phyloP scores from a whole-genome alignment of 2,329 filamentous ascomycete species.

The Tolypocladium inflatum region DNA sequence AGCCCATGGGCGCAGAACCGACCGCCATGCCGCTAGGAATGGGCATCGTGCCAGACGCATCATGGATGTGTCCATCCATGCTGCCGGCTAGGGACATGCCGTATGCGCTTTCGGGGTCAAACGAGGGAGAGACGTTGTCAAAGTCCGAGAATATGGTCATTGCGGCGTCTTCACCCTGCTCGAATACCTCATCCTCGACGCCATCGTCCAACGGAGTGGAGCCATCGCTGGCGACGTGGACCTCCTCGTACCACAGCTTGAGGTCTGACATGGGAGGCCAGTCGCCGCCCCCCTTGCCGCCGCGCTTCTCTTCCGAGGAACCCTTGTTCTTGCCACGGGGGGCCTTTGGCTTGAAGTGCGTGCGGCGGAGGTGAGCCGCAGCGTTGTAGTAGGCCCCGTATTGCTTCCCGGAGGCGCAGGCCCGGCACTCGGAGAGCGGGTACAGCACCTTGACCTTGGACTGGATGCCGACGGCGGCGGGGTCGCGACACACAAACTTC shows the following conservation, averaged over 20 bases:
- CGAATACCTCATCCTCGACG: constrained; percentile 14
- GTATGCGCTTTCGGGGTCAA: neutral
- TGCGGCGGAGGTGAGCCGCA: constrained; percentile 77
- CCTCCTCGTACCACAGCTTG: constrained; percentile 51
- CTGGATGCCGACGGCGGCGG: constrained; percentile 27
- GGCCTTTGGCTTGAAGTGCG: constrained; percentile 68
- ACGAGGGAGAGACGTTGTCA: neutral
- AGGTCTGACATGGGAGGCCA: constrained; percentile 48
- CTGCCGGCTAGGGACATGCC: neutral
- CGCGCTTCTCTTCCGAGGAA: constrained; percentile 36
- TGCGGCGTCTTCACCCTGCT: neutral
- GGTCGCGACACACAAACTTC: constrained; percentile 51
- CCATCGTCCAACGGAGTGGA: constrained; percentile 20
- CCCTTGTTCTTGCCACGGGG: constrained; percentile 33
- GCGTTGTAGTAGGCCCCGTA: constrained; percentile 95
- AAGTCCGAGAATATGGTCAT: neutral
- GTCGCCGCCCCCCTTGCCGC: constrained; percentile 43
- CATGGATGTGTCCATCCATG: neutral
- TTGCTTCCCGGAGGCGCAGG: constrained; percentile 64
- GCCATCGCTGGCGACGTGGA: constrained; percentile 33
- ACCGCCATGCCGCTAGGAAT: neutral
- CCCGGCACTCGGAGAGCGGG: constrained; percentile 73
- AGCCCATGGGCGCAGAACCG: neutral
- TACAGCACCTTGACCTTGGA: constrained; percentile 42
- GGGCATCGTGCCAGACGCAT: neutral